A percentile compares a stretch with the other conserved stretches of the same genome.
Conservation (phyloP, 192 early-diverging fungal species). For the Phlyctochytrium arcticum region DNA sequence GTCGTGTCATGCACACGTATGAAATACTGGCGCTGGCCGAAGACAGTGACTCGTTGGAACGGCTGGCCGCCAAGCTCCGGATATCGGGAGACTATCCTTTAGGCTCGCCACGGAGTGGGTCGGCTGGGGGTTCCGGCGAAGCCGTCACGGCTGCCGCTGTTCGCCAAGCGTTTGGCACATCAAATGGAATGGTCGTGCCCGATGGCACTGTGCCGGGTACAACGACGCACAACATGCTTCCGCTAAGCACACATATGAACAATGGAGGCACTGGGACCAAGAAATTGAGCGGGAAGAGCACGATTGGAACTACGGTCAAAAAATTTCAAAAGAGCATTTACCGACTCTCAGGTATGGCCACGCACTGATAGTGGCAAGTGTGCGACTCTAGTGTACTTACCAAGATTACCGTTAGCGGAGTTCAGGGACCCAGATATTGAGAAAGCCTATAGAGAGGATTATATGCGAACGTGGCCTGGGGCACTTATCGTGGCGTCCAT, state of each 20-base stretch:
- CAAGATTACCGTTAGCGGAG: neutral
- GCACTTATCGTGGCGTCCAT: slow-evolving; percentile 15
- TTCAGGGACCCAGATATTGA: slow-evolving; percentile 17
- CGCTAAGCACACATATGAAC: no score
- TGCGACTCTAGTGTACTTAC: no score
- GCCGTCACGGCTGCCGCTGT: slow-evolving; percentile 19
- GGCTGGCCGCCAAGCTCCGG: neutral
- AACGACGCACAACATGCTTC: no score
- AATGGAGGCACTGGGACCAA: neutral
- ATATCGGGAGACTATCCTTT: neutral
- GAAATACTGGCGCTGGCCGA: slow-evolving; percentile 19
- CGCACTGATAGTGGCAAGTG: no score
- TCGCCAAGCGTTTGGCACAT: slow-evolving; percentile 14
- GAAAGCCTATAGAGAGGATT: slow-evolving; percentile 16
- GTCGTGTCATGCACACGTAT: slow-evolving; percentile 11
- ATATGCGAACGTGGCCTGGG: slow-evolving; percentile 22
- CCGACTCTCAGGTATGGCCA: no score
- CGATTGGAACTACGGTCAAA: slow-evolving; percentile 15
- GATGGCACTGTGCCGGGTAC: slow-evolving; percentile 5
- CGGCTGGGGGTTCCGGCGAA: slow-evolving; percentile 7
- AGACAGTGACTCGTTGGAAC: slow-evolving; percentile 1
- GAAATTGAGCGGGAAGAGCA: slow-evolving; percentile 8
- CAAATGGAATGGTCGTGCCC: neutral
- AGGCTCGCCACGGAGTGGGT: neutral
- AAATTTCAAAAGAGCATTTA: slow-evolving; percentile 16